Evolutionary conservation across 768 basidiomycete species (phyloP).

Genomic region (Tricholomella constricta): DNA sequence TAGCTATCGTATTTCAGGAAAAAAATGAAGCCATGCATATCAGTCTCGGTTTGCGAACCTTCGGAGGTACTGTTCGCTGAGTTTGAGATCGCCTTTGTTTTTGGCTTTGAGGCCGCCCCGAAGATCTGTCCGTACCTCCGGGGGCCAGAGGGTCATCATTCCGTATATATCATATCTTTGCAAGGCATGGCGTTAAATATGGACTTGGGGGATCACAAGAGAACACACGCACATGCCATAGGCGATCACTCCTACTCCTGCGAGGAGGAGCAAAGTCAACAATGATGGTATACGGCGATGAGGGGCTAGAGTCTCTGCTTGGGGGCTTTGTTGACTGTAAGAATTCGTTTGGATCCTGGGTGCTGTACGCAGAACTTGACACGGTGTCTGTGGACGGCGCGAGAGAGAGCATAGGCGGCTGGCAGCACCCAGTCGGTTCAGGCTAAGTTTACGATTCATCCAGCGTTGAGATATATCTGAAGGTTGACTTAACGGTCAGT

Average conservation of each 20-base stretch:
- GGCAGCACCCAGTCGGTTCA: not conserved
- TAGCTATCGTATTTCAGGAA: conserved; percentile 28
- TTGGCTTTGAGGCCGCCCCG: conserved; percentile 67
- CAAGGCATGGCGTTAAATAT: conserved; percentile 11
- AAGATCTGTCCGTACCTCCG: conserved; percentile 61
- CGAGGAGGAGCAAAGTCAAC: conserved; percentile 29
- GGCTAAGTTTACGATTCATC: not conserved
- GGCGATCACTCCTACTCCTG: conserved; percentile 31
- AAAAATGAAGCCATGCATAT: not conserved
- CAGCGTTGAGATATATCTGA: not conserved
- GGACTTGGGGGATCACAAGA: conserved; percentile 11
- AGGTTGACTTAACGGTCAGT: not conserved
- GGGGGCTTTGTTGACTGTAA: conserved; percentile 1
- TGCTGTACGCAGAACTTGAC: not conserved
- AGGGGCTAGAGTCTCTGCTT: conserved; percentile 15
- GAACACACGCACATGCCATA: conserved; percentile 36
- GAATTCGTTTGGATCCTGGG: not conserved
- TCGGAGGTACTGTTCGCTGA: conserved; percentile 53
- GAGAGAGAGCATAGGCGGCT: not conserved
- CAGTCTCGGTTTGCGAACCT: conserved; percentile 42
- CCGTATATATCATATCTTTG: conserved; percentile 57
- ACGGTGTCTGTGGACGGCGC: not conserved
- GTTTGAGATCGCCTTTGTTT: conserved; percentile 52
- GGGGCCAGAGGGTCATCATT: conserved; percentile 67
- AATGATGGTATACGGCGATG: conserved; percentile 35